phyloP scores from a whole-genome alignment of 441 rosid species.

The Francoa sonchifolia region DNA sequence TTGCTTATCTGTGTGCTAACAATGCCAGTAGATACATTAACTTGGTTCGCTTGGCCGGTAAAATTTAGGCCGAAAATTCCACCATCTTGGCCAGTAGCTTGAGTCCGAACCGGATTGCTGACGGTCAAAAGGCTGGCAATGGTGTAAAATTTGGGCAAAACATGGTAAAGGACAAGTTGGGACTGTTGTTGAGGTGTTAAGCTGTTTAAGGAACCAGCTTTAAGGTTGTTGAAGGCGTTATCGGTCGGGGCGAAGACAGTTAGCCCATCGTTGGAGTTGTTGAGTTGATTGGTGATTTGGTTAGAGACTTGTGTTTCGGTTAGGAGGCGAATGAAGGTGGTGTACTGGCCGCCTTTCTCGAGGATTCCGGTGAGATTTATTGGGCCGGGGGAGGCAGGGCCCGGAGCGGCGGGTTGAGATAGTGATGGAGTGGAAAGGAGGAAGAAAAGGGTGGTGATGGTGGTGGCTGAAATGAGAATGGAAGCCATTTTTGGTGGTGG shows the following conservation, averaged over 20 bases:
- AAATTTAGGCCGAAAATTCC: too few relatives aligned
- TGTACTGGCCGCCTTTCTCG: constrained; percentile 61
- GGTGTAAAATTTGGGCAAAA: constrained; percentile 44
- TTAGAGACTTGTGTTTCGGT: constrained; percentile 48
- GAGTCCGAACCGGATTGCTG: constrained; percentile 73
- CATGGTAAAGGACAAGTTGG: constrained; percentile 66
- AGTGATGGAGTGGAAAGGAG: too few relatives aligned
- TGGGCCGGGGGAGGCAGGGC: constrained; percentile 54
- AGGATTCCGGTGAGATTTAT: constrained; percentile 62
- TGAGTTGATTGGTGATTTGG: constrained; percentile 54
- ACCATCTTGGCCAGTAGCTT: too few relatives aligned
- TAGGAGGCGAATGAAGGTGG: constrained; percentile 48
- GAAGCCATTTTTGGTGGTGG: too few relatives aligned
- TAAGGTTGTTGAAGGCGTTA: constrained; percentile 41
- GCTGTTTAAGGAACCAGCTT: constrained; percentile 57
- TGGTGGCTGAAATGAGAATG: too few relatives aligned
- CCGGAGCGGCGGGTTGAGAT: constrained; percentile 27
- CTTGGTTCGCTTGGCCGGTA: too few relatives aligned
- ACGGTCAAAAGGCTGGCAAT: constrained; percentile 59
- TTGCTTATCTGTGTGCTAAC: too few relatives aligned
- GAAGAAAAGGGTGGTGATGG: too few relatives aligned
- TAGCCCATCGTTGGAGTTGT: constrained; percentile 61
- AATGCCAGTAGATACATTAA: too few relatives aligned
- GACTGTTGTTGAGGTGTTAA: constrained; percentile 51
- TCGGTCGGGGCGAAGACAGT: constrained; percentile 84